Conservation (phyloP, 2,329 filamentous ascomycete species). For the Neonectria magnoliae region DNA sequence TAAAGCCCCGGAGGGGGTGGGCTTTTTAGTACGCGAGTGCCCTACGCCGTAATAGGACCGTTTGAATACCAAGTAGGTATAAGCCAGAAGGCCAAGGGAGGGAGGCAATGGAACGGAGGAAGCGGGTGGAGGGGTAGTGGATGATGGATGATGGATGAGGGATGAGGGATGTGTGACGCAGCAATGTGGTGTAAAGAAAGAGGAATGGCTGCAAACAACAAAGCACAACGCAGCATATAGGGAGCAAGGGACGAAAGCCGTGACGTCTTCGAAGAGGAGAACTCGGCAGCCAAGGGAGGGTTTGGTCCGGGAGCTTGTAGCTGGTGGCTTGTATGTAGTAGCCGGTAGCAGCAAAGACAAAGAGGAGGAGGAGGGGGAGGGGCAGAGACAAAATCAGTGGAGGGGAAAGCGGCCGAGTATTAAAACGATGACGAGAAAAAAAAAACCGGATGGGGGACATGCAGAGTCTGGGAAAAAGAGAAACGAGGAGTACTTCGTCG, state of each 20-base stretch:
- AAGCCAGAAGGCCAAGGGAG: background rate
- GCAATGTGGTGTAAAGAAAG: background rate
- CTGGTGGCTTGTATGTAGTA: constrained; percentile 4
- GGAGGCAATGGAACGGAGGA: background rate
- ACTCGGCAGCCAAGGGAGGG: constrained; percentile 28
- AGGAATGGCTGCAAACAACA: background rate
- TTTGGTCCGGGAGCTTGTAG: constrained; percentile 39
- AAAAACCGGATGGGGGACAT: constrained; percentile 21
- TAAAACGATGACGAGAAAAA: constrained; percentile 22
- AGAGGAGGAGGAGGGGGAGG: constrained; percentile 21
- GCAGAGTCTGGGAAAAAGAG: constrained; percentile 5
- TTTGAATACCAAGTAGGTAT: background rate
- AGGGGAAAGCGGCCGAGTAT: constrained; percentile 28
- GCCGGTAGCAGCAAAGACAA: constrained; percentile 6
- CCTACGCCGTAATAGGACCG: background rate
- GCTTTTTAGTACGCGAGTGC: background rate
- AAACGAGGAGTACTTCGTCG: constrained; percentile 10
- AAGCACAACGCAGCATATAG: constrained; percentile 4
- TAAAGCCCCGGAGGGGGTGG: background rate
- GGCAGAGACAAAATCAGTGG: constrained; percentile 17
- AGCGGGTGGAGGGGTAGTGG: background rate
- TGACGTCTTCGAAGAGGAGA: constrained; percentile 36
- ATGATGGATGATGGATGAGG: background rate
- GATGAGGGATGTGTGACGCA: background rate
- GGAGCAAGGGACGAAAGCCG: constrained; percentile 24